These are phyloP conservation scores for Termitomyces sp. DNA, from an alignment of 1,284 basidiomycete genomes.

Conservation along the genomic window DNA sequence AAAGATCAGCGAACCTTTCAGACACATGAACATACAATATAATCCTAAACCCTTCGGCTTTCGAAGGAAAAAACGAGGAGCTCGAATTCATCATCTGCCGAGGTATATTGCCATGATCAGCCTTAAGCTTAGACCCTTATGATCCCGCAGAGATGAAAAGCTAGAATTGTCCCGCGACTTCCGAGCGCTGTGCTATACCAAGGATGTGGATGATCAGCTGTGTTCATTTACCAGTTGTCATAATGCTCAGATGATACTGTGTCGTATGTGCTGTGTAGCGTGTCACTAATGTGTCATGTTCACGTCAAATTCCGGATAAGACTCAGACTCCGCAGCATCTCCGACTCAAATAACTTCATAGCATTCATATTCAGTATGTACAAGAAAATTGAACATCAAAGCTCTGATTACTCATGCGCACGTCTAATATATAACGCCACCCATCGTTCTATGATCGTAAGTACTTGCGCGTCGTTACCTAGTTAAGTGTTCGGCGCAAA, in stretches of 20 bases:
- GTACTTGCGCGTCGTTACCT: not conserved
- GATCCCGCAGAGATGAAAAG: not conserved
- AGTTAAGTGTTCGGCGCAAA: not conserved
- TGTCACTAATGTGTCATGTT: too few species aligned
- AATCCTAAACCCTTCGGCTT: not conserved
- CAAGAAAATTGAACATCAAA: not conserved
- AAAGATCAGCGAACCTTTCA: not conserved
- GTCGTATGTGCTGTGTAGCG: not conserved
- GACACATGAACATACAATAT: not conserved
- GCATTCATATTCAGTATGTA: too few species aligned
- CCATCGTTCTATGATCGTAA: not conserved
- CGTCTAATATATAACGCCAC: not conserved
- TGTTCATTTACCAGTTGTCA: not conserved
- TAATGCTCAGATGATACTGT: not conserved
- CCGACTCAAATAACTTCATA: constrained; percentile 10
- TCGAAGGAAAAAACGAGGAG: not conserved
- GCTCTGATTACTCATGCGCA: not conserved
- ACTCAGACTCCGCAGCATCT: constrained; percentile 10
- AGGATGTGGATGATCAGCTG: not conserved
- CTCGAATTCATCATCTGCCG: not conserved
- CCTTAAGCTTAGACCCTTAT: not conserved
- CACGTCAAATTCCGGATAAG: not conserved
- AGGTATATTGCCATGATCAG: not conserved
- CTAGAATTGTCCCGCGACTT: not conserved
- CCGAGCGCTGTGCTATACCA: not conserved